Evolutionary conservation across 129 eudicot species (phyloP).

Genomic region (Rutidosis leptorrhynchoides): DNA sequence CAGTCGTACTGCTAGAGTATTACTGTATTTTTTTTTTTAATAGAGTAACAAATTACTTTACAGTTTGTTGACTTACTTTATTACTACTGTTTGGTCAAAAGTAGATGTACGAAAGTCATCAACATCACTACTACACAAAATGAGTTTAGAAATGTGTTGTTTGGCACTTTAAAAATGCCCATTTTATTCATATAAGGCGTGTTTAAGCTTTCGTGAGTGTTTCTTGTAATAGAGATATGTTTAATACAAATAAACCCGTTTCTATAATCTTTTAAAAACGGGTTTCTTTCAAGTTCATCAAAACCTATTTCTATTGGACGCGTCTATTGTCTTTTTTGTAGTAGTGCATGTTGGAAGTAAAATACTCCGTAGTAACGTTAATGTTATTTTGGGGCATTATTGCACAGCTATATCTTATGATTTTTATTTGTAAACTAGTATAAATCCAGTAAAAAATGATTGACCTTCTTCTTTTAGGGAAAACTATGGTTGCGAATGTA

Average conservation of each 20-base stretch:
- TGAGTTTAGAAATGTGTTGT: too few relatives aligned
- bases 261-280: too few relatives aligned
- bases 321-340: too few relatives aligned
- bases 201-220: too few relatives aligned
- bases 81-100: slow-evolving; percentile 15
- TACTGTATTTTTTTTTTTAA: background rate
- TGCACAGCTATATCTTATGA: background rate
- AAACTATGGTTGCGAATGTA: background rate
- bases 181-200: too few relatives aligned
- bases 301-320: too few relatives aligned
- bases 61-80: slow-evolving; percentile 19
- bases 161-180: too few relatives aligned
- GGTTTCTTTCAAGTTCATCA: too few relatives aligned
- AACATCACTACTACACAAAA: too few relatives aligned
- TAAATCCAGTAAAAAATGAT: slow-evolving; percentile 2
- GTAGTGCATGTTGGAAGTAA: background rate
- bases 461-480: slow-evolving; percentile 4
- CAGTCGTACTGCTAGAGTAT: background rate
- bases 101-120: background rate
- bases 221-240: too few relatives aligned
- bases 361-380: background rate
- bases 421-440: background rate
- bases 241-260: too few relatives aligned
- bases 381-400: background rate
- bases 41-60: slow-evolving; percentile 6